Conservation (phyloP, 176 grass and related monocot genomes). For the Phragmites australis region DNA sequence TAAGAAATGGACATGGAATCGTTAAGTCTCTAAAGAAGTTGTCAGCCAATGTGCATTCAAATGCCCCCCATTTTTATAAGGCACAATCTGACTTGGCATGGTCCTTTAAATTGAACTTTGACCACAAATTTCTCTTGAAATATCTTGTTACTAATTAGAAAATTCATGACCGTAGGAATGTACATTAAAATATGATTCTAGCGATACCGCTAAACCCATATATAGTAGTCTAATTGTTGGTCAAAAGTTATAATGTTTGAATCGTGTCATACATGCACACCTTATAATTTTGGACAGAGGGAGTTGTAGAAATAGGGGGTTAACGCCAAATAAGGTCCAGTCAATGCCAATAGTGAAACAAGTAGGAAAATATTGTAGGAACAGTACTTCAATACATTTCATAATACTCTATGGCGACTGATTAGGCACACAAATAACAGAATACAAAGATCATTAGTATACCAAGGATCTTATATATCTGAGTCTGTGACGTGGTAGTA, state of each 20-base stretch:
- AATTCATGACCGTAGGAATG: neutral
- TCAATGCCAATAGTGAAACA: neutral
- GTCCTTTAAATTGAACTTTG: neutral
- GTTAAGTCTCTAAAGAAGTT: neutral
- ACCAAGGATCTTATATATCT: neutral
- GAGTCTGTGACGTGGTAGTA: neutral
- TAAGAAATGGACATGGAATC: neutral
- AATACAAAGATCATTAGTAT: neutral
- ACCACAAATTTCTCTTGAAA: neutral
- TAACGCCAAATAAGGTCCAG: neutral
- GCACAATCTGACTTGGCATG: neutral
- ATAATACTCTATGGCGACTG: neutral
- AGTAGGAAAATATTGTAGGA: neutral
- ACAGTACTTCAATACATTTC: neutral
- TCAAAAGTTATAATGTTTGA: neutral
- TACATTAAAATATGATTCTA: neutral
- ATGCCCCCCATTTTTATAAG: neutral
- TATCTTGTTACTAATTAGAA: neutral
- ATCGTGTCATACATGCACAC: neutral
- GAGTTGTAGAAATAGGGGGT: neutral
- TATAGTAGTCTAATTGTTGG: neutral
- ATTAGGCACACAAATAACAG: neutral
- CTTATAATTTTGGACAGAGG: neutral
- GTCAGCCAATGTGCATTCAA: neutral
- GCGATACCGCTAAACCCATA: neutral